Evolutionary conservation across 1,139 yeast genomes (phyloP).

Genomic region (Eremothecium cymbalariae): DNA sequence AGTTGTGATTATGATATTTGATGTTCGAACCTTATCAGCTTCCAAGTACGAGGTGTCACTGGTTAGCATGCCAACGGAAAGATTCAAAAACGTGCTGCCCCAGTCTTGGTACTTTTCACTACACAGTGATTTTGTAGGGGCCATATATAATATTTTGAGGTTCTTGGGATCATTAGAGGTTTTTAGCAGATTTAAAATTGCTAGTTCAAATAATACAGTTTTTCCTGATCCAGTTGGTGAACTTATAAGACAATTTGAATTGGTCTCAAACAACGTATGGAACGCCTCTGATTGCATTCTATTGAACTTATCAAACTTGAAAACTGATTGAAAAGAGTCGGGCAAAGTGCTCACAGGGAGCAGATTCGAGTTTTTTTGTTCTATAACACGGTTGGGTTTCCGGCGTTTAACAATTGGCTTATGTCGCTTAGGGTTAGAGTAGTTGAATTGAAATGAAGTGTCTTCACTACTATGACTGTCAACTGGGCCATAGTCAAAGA

Average conservation of each 20-base stretch:
- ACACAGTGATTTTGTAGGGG: constrained; percentile 50
- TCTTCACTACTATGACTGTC: constrained; percentile 13
- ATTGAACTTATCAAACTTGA: constrained; percentile 38
- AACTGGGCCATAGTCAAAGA: background rate
- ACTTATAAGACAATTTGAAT: constrained; percentile 41
- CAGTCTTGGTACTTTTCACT: constrained; percentile 40
- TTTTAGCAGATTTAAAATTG: constrained; percentile 37
- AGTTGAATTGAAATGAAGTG: constrained; percentile 8
- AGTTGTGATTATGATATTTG: constrained; percentile 44
- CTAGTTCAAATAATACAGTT: constrained; percentile 47
- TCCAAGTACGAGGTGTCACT: constrained; percentile 41
- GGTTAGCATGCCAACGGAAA: constrained; percentile 42
- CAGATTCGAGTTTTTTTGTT: constrained; percentile 3
- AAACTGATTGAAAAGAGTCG: constrained; percentile 29
- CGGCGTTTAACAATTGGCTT: background rate
- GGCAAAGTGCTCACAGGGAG: constrained; percentile 20
- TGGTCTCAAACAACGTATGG: constrained; percentile 30
- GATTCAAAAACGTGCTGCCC: constrained; percentile 35
- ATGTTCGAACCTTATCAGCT: constrained; percentile 36
- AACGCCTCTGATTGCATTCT: constrained; percentile 44
- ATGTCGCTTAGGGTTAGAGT: constrained; percentile 6
- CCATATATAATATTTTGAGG: constrained; percentile 41
- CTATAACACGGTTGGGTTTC: constrained; percentile 5
- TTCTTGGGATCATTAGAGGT: constrained; percentile 17
- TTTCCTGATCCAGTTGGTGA: constrained; percentile 56